These are phyloP conservation scores for Cystobasidium slooffiae DNA, from an alignment of 1,284 basidiomycete genomes.

Conservation along the genomic window DNA sequence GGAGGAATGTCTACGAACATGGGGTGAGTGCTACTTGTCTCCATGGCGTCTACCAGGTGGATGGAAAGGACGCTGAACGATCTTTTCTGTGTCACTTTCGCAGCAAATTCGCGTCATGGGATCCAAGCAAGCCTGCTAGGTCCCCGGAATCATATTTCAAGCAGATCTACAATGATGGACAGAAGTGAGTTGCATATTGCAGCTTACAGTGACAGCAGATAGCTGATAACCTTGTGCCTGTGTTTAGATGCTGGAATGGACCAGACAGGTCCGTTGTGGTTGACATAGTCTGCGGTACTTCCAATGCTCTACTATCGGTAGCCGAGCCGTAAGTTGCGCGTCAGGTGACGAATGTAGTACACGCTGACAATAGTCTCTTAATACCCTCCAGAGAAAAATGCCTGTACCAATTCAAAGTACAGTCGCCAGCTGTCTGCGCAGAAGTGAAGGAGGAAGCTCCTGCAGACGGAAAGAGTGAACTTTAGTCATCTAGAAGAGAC, in stretches of 20 bases:
- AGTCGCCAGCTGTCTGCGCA: slow-evolving; percentile 83
- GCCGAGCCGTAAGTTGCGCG: slow-evolving; percentile 65
- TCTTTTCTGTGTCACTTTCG: not conserved
- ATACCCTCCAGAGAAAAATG: slow-evolving; percentile 74
- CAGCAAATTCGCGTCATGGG: slow-evolving; percentile 79
- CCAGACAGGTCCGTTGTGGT: slow-evolving; percentile 75
- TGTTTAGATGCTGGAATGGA: slow-evolving; percentile 85
- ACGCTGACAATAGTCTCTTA: not conserved
- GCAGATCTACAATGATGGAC: slow-evolving; percentile 79
- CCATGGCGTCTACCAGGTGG: not conserved
- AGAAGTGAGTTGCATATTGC: slow-evolving; percentile 35
- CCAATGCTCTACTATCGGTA: slow-evolving; percentile 80
- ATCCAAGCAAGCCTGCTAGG: slow-evolving; percentile 66
- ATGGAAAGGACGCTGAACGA: not conserved
- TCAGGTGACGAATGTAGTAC: too few species aligned
- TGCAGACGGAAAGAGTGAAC: slow-evolving; percentile 21
- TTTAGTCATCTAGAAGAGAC: slow-evolving; percentile 3
- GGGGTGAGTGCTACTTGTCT: slow-evolving; percentile 66
- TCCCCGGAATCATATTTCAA: slow-evolving; percentile 75
- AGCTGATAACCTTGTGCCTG: not conserved
- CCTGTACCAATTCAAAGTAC: slow-evolving; percentile 87
- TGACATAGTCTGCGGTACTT: slow-evolving; percentile 78
- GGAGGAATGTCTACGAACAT: slow-evolving; percentile 79
- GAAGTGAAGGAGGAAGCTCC: slow-evolving; percentile 5
- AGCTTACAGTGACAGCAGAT: not conserved